Evolutionary conservation across 148 eudicot genomes (phyloP).

Genomic region (Rhododendron simsii): DNA sequence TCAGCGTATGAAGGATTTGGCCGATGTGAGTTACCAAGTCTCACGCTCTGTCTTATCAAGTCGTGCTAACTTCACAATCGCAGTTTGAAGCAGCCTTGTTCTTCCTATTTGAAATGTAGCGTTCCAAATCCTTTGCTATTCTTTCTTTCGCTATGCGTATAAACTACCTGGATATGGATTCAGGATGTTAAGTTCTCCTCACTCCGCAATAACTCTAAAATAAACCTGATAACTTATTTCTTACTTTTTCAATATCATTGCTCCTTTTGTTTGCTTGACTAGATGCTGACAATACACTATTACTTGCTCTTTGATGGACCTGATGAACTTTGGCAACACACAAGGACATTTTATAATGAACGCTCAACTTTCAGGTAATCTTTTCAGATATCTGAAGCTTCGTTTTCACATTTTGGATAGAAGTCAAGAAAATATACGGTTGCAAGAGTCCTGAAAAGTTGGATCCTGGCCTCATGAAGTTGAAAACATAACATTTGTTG

Average conservation of each 20-base stretch:
- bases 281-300: conserved; percentile 91
- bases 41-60: not conserved
- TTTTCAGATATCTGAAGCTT: not conserved
- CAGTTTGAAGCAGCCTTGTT: not conserved
- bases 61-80: not conserved
- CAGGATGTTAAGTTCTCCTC: not conserved
- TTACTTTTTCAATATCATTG: not conserved
- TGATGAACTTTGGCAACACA: conserved; percentile 76
- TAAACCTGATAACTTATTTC: not conserved
- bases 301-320: conserved; percentile 85
- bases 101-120: not conserved
- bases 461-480: not conserved
- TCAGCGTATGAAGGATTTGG: conserved; percentile 82
- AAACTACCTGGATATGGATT: not conserved
- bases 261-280: conserved; percentile 22
- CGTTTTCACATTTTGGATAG: not conserved
- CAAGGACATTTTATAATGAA: conserved; percentile 60
- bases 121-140: not conserved
- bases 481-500: not conserved
- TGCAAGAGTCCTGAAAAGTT: not conserved
- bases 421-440: not conserved
- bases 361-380: conserved; percentile 63
- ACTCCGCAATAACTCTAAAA: not conserved
- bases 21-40: conserved; percentile 57
- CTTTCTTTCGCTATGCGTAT: not conserved